These are phyloP conservation scores for Phytophthora foliorum DNA, from an alignment of 352 stramenopile species.

Conservation along the genomic window DNA sequence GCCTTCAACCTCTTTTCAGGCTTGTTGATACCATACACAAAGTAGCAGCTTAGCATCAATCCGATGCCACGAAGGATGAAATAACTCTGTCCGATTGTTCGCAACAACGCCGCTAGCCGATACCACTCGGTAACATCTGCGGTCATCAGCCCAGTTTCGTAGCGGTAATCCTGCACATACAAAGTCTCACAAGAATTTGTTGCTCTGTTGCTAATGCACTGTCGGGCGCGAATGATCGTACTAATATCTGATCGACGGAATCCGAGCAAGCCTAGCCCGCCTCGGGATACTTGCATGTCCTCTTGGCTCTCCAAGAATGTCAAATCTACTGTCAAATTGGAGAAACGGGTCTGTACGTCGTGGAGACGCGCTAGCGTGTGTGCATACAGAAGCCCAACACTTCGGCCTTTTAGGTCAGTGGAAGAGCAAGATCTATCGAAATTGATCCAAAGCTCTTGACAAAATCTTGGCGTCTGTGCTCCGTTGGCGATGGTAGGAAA, in stretches of 20 bases:
- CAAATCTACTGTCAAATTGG: constrained; percentile 18
- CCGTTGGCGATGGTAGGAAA: constrained; percentile 4
- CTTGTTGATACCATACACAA: constrained; percentile 1
- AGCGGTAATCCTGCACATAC: constrained; percentile 49
- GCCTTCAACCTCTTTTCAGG: not conserved
- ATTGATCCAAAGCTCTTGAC: constrained; percentile 29
- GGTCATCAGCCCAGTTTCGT: constrained; percentile 29
- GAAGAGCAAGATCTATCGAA: constrained; percentile 13
- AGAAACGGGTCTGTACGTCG: constrained; percentile 4
- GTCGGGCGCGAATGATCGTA: constrained; percentile 22
- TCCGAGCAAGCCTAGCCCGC: constrained; percentile 4
- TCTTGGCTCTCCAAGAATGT: constrained; percentile 29
- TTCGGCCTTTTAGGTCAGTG: not conserved
- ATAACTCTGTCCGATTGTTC: constrained; percentile 44
- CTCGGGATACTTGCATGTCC: constrained; percentile 16
- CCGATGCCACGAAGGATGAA: constrained; percentile 33
- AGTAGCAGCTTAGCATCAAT: constrained; percentile 34
- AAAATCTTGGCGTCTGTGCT: constrained; percentile 10
- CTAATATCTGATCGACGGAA: constrained; percentile 22
- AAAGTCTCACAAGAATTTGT: constrained; percentile 35
- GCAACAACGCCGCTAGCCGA: constrained; percentile 26
- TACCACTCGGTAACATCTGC: constrained; percentile 37
- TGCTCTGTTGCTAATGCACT: constrained; percentile 2
- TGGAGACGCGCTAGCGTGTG: constrained; percentile 13
- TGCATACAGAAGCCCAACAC: constrained; percentile 8